Conservation (phyloP, 73 alveolate genomes). For the Paramecium caudatum region DNA sequence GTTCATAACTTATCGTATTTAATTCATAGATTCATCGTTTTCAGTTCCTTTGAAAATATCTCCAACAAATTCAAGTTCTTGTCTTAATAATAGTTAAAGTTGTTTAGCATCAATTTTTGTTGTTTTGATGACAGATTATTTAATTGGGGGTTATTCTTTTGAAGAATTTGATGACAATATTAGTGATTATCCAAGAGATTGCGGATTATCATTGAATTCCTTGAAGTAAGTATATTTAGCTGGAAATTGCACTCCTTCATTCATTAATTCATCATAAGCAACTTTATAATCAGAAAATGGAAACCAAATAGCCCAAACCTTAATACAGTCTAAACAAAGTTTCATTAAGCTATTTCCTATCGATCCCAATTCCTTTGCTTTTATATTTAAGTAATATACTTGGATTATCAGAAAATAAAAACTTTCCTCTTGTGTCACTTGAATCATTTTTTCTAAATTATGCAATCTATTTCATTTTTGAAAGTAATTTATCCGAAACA, state of each 20-base stretch:
- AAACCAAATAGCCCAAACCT: constrained; percentile 58
- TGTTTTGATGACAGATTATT: not conserved
- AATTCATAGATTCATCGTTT: not conserved
- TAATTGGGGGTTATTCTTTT: not conserved
- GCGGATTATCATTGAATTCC: constrained; percentile 37
- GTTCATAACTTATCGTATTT: not conserved
- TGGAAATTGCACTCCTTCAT: not conserved
- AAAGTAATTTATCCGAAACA: not conserved
- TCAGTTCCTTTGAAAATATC: not conserved
- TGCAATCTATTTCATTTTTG: constrained; percentile 45
- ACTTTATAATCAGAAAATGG: not conserved
- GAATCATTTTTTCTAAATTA: not conserved
- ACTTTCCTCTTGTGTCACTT: constrained; percentile 37
- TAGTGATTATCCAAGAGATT: not conserved
- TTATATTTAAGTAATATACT: not conserved
- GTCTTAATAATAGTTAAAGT: not conserved
- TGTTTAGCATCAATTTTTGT: not conserved
- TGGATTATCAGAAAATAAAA: constrained; percentile 55
- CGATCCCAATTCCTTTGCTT: constrained; percentile 7
- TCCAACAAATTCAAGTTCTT: not conserved
- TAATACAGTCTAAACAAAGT: constrained; percentile 43
- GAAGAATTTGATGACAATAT: not conserved
- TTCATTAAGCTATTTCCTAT: constrained; percentile 63
- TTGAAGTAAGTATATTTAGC: constrained; percentile 22
- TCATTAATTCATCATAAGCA: not conserved